Evolutionary conservation across 78 protist species (phyloP), one percentile per base, ranked within the genome.

Genomic region (Chrysochromulina parva): DNA sequence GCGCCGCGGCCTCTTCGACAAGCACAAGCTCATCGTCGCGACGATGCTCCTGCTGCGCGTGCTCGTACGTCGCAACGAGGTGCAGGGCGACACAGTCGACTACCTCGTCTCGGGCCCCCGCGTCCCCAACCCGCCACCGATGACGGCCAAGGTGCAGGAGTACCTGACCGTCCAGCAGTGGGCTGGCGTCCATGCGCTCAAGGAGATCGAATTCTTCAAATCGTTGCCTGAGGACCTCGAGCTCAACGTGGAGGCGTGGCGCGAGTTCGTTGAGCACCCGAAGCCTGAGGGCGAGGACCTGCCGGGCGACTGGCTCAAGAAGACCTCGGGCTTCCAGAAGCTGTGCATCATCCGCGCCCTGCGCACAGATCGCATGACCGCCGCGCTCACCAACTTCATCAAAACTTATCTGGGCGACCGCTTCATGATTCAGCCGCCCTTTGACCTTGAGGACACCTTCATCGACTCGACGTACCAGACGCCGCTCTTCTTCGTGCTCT

Each of bases 401-500:
- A 65, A 11, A 26, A 89, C 71, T 16, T 2, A 0, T 14, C 1
- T 94, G 54, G 96, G 96, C 16, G 24, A 1, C 19, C 26, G 60
- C 38, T 94, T 67, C 89, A 90, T 90, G 48, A 54, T 81, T 3
- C 59, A 69, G 82, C 71, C 52, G 85, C 88, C 89, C 28, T 90
- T 88, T 76, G 55, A 55, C 65, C 26, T 94, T 74, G 88, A 69
- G 5, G 54, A 22, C 62, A 88, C 91, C 10, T 94, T 60, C 94
- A 20, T 54, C 58, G 93, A 90, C 62, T 52, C 93, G 50, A n/a
- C 94, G 22, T 59, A 69, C 47, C 52, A 10, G 74, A 60, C 89
- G 50, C 93, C 96, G 50, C 48, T 90, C 54, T 92, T 90, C 93
- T 94, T 94, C 81, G 73, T 90, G 71, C 93, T 94, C 47, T 94